Evolutionary conservation across 1,284 basidiomycete genomes (phyloP).

Genomic region (Apiotrichum brassicae): DNA sequence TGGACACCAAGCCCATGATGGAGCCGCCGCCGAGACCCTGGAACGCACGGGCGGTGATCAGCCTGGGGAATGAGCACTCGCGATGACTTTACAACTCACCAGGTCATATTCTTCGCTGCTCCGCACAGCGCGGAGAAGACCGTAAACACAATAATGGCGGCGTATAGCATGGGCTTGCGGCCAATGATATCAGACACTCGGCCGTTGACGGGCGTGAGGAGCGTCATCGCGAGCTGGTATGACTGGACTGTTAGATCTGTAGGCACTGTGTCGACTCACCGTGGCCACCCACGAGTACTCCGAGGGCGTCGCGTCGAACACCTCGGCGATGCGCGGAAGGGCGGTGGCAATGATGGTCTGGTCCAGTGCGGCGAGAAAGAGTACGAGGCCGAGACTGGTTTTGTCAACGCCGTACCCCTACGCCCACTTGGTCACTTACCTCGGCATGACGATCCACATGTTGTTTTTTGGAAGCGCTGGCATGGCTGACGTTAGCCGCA

Average conservation of each 20-base stretch:
- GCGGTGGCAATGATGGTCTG: constrained; percentile 39
- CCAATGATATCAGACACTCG: constrained; percentile 41
- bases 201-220: constrained; percentile 37
- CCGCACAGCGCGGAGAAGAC: constrained; percentile 39
- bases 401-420: too few species aligned
- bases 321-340: constrained; percentile 28
- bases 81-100: constrained; percentile 6
- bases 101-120: constrained; percentile 33
- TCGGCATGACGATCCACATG: constrained; percentile 28
- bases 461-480: constrained; percentile 29
- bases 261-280: constrained; percentile 6
- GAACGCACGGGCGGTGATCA: constrained; percentile 36
- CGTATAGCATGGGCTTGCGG: constrained; percentile 40
- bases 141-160: constrained; percentile 35
- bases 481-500: constrained; percentile 29
- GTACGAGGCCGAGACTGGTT: constrained; percentile 32
- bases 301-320: constrained; percentile 29
- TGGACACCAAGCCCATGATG: constrained; percentile 26
- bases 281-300: constrained; percentile 35
- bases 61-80: constrained; percentile 3
- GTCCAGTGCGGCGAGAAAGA: constrained; percentile 41
- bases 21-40: constrained; percentile 41
- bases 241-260: constrained; percentile 16
- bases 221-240: constrained; percentile 33
- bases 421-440: background rate